A percentile compares a stretch with the other conserved stretches of the same genome.
Conservation (phyloP, 202 grass and related monocot species). For the Zizania palustris region DNA sequence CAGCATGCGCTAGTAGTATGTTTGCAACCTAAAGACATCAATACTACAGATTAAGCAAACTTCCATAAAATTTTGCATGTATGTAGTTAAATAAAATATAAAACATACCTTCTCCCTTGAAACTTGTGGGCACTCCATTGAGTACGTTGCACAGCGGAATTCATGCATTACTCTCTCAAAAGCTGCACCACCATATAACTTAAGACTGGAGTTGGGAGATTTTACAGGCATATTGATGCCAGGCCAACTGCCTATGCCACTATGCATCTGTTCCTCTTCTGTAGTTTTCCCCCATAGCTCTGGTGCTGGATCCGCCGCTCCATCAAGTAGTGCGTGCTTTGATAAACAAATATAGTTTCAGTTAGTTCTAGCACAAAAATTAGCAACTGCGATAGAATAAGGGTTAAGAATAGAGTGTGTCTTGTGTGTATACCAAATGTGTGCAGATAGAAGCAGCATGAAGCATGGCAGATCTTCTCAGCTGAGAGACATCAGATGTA, state of each 20-base stretch:
- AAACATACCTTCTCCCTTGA: slow-evolving; percentile 90
- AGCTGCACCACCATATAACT: slow-evolving; percentile 87
- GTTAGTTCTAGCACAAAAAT: slow-evolving; percentile 38
- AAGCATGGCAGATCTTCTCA: slow-evolving; percentile 85
- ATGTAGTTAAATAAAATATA: background rate
- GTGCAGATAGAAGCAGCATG: slow-evolving; percentile 86
- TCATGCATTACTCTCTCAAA: slow-evolving; percentile 97
- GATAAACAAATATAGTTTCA: slow-evolving; percentile 8
- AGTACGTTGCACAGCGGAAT: slow-evolving; percentile 89
- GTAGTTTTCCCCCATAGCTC: slow-evolving; percentile 98
- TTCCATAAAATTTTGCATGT: slow-evolving; percentile 9
- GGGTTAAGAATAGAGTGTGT: background rate
- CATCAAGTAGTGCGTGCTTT: slow-evolving; percentile 83
- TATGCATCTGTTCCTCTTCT: slow-evolving; percentile 77
- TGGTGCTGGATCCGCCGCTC: slow-evolving; percentile 88
- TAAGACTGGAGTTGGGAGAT: slow-evolving; percentile 83
- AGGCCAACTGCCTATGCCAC: slow-evolving; percentile 89
- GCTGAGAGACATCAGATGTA: slow-evolving; percentile 86
- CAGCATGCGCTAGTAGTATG: slow-evolving; percentile 97
- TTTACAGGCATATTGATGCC: slow-evolving; percentile 66
- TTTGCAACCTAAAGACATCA: slow-evolving; percentile 75
- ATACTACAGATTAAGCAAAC: slow-evolving; percentile 30
- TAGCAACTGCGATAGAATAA: slow-evolving; percentile 17
- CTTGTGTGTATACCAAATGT: slow-evolving; percentile 70
- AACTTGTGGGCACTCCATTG: slow-evolving; percentile 86